Evolutionary conservation across 1,284 basidiomycete genomes (phyloP), one percentile per base, ranked within the genome.

Genomic region (Wolfiporia cocos): DNA sequence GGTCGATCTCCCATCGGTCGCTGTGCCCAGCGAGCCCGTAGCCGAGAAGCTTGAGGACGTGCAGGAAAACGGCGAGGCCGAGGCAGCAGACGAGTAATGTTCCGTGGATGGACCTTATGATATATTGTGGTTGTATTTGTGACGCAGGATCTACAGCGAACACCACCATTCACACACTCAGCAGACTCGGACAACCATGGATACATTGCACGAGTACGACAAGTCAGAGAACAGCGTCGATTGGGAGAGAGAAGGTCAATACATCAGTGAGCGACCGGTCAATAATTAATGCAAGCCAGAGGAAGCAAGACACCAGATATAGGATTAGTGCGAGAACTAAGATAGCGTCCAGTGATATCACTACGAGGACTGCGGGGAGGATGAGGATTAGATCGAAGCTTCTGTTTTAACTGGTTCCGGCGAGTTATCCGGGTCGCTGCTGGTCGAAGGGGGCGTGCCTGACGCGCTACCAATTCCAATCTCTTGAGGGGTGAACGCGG

Each of bases 401-500:
- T 76, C 74, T 36, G 71, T 60, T 59, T 77, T 76, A 49, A 75
- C 70, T 26, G 59, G 40, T 41, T 73, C 70, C 41, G 61, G 49
- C 44, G 69, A 65, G 41, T 63, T 69, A 31, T 82, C 80, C 42
- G 76, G 58, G 47, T 82, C 81, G 56, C 71, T 76, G 43, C 62
- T 58, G 41, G 75, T 48, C 5, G 56, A 51, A 32, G 62, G 51
- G 37, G 61, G 69, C 39, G 74, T 71, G 24, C 65, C 70, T 45
- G 76, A 69, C 51, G 76, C 56, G 51, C 64, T 69, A 56, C 15
- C 9, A 23, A 87, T 69, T 40, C 71, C 73, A 48, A 87, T 57
- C 47, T 87, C 85, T 53, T 80, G 78, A 43, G 78, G 68, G 32
- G 73, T 66, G 59, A 84, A 84, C 18, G 67, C 69, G 37, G 74